Evolutionary conservation across 2,329 filamentous ascomycete genomes (phyloP), one percentile per base, ranked within the genome.

Genomic region (Phaeoacremonium minimum): DNA sequence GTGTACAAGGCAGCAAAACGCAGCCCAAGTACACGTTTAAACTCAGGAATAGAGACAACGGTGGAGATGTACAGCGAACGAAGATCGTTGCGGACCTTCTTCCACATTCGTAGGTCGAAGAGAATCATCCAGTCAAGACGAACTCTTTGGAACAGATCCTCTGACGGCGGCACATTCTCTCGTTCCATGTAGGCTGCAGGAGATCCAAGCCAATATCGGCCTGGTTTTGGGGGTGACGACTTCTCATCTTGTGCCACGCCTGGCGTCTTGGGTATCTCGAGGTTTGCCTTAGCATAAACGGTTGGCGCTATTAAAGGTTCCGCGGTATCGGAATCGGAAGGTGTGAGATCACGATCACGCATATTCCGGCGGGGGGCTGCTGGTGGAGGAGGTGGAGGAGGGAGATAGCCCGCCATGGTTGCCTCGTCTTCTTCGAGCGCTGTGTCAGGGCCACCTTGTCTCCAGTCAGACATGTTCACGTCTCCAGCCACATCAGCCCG

Each of bases 1-100:
- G 93, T 97, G 62, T 98, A 98, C 4, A 98, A 72, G 1, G 89
- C 91, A 36, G 94, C 88, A 57, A 98, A 94, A n/a, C 93, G 80
- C 30, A 98, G 69, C 3, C 91, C 90, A 37, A 98, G 71, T 8
- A 98, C 80, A 15, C 91, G 83, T 66, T 98, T 98, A 74, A 98
- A 98, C 55, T 95, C 80, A 5, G 93, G 91, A 37, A 98, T 88
- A 6, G 87, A 88, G 32, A 98, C 90, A 5, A 98, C 88, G 0
- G 93, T 98, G 33, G 87, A 93, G 50, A 98, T 95, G 61, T 96
- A 97, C 2, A 98, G 76, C 45, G 95, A 86, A 19, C 93, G 83
- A 38, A 98, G 74, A 55, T 95, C 87, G 33, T 91, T 89, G 38
- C 93, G 81, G 19, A 94, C 78, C 57, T 89, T 93, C 64, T 98